Evolutionary conservation across 306 rosid genomes (phyloP), one percentile per base, ranked within the genome.

Genomic region (Cercis canadensis): DNA sequence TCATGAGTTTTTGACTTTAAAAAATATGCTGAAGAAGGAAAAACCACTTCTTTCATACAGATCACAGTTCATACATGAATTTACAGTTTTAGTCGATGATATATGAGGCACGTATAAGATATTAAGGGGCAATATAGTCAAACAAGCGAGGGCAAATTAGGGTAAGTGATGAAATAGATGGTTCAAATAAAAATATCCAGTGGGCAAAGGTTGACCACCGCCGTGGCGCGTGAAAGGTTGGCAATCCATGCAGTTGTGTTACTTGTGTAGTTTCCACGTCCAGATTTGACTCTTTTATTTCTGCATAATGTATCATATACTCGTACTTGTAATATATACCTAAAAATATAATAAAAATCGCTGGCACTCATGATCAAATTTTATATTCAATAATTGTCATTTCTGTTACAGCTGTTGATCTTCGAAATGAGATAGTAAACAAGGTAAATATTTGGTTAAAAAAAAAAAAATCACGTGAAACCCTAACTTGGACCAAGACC

Each of bases 211-310:
- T 85, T 87, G 88, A 81, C 87, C 86, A 82, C 80, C 62, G 78
- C 69, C 57, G 57, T 65, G 81, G 88, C 87, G 91, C 78, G 91
- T 85, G 83, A 76, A 75, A 70, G 82, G 93, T 90, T 76, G 89
- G 86, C 86, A 82, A 79, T 41, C 54, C 89, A 83, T 78, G 81
- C 84, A 82, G 60, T 78, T 81, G 83, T 79, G 88, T 82, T 24
- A n/a, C n/a, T n/a, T n/a, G n/a, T n/a, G n/a, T 24, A 65, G 57
- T 72, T 81, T 80, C 89, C n/a, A n/a, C n/a, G n/a, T n/a, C n/a
- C n/a, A n/a, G n/a, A n/a, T n/a, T n/a, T n/a, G n/a, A n/a, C n/a
- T 73, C 74, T 56, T 73, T 14, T 46, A 19, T 62, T 6, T 73
- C 46, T 16, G 13, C 18, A 14, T 60, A 66, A 53, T 61, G 76